Conservation (phyloP, 306 rosid species). For the Cucumis cinereus region DNA sequence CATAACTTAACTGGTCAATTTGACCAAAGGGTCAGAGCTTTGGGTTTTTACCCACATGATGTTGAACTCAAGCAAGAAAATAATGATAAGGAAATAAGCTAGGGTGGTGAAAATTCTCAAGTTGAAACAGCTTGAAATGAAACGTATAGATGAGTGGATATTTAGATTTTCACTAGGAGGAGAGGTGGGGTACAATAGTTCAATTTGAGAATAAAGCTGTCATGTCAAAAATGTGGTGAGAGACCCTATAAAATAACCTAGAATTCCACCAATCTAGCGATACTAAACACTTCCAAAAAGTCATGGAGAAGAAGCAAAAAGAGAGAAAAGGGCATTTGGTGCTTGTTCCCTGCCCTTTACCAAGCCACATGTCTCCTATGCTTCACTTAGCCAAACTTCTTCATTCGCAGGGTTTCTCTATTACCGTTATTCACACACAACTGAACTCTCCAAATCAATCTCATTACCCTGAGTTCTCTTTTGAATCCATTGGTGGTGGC, state of each 20-base stretch:
- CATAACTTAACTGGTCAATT: too few species aligned
- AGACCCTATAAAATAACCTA: slow-evolving; percentile 1
- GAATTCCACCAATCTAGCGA: background rate
- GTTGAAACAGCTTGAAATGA: background rate
- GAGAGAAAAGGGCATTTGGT: slow-evolving; percentile 6
- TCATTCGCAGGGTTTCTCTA: slow-evolving; percentile 20
- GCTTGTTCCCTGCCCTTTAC: slow-evolving; percentile 13
- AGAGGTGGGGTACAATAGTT: background rate
- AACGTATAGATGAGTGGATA: background rate
- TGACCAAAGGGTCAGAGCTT: too few species aligned
- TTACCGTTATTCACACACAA: slow-evolving; percentile 18
- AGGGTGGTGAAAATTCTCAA: background rate
- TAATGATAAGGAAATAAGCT: too few species aligned
- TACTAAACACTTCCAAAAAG: background rate
- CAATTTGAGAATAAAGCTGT: background rate
- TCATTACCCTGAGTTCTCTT: slow-evolving; percentile 14
- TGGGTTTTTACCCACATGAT: too few species aligned
- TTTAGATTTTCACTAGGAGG: background rate
- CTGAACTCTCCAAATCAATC: slow-evolving; percentile 16
- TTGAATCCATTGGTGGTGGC: slow-evolving; percentile 10
- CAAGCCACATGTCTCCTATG: slow-evolving; percentile 23
- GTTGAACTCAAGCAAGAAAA: too few species aligned
- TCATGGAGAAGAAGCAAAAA: slow-evolving; percentile 7
- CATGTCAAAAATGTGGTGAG: slow-evolving; percentile 1
- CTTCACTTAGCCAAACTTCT: slow-evolving; percentile 20